Percentiles rank a stretch among this genome's conserved stretches.
phyloP scores from a whole-genome alignment of 164 flowering plant species.

The Amborella trichopoda region DNA sequence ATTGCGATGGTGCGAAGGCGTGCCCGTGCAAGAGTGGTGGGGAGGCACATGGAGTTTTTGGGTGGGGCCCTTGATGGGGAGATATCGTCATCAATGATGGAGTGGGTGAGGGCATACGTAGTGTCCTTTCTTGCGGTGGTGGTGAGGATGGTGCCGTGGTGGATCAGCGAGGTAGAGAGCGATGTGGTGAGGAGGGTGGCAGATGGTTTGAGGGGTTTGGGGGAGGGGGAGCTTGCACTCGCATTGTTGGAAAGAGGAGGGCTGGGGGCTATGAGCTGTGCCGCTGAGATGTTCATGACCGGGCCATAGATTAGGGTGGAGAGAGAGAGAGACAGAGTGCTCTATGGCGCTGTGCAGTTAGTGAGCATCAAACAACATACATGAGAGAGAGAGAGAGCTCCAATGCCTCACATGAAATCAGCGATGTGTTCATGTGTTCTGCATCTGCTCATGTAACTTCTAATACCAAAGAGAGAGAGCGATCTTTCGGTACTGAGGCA shows the following conservation, averaged over 20 bases:
- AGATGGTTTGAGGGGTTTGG: conserved; percentile 63
- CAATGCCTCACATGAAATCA: background rate
- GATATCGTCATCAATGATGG: conserved; percentile 50
- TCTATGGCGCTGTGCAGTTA: too few relatives aligned
- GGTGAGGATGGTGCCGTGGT: conserved; percentile 47
- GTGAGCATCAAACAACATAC: too few relatives aligned
- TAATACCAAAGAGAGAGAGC: background rate
- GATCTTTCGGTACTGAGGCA: background rate
- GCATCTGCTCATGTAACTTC: background rate
- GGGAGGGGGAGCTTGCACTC: conserved; percentile 68
- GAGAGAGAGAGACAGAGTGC: too few relatives aligned
- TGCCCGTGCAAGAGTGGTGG: conserved; percentile 25
- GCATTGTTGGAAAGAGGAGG: conserved; percentile 75
- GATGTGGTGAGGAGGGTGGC: conserved; percentile 50
- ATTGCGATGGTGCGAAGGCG: conserved; percentile 23
- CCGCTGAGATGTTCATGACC: conserved; percentile 44
- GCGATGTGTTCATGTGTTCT: background rate
- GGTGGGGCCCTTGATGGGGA: conserved; percentile 67
- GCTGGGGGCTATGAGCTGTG: conserved; percentile 40
- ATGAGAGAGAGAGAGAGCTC: too few relatives aligned
- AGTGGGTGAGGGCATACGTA: conserved; percentile 76
- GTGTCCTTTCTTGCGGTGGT: conserved; percentile 57
- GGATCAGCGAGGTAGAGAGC: conserved; percentile 52
- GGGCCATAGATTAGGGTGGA: too few relatives aligned
- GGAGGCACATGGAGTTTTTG: conserved; percentile 59